Evolutionary conservation across 2,329 filamentous ascomycete genomes (phyloP).

Genomic region (Leptographium galeiforme): DNA sequence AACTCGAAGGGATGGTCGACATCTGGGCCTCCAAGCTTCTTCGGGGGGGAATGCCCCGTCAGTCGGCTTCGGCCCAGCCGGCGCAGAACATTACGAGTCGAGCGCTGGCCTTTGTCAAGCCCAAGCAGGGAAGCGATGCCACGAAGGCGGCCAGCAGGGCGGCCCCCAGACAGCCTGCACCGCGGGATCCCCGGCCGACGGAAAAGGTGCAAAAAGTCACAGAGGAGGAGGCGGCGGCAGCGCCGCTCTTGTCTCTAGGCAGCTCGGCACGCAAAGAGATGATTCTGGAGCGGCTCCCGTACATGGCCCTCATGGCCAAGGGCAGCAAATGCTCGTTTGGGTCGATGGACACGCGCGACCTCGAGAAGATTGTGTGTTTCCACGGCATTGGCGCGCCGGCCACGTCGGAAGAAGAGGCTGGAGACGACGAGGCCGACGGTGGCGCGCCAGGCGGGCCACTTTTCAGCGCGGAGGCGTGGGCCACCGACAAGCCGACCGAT

Average conservation of each 20-base stretch:
- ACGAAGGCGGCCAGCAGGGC: neutral
- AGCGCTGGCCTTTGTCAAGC: conserved; percentile 34
- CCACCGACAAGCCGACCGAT: conserved; percentile 47
- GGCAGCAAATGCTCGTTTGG: conserved; percentile 22
- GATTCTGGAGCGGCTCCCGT: conserved; percentile 76
- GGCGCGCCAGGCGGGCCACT: neutral
- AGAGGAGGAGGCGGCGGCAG: neutral
- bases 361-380: conserved; percentile 58
- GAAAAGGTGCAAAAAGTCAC: neutral
- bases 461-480: conserved; percentile 35
- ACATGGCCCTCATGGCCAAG: conserved; percentile 56
- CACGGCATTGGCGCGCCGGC: conserved; percentile 37
- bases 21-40: conserved; percentile 51
- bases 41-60: conserved; percentile 41
- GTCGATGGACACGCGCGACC: conserved; percentile 34
- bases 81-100: conserved; percentile 28
- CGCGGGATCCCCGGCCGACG: neutral
- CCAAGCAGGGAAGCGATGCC: conserved; percentile 15
- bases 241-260: conserved; percentile 41
- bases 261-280: conserved; percentile 58
- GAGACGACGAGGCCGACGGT: conserved; percentile 29
- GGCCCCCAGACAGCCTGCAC: neutral
- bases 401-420: conserved; percentile 26
- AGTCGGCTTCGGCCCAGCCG: conserved; percentile 13
- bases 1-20: conserved; percentile 62